These are phyloP conservation scores for Helianthus tuberosus DNA, from an alignment of 129 eudicot species.

Conservation along the genomic window DNA sequence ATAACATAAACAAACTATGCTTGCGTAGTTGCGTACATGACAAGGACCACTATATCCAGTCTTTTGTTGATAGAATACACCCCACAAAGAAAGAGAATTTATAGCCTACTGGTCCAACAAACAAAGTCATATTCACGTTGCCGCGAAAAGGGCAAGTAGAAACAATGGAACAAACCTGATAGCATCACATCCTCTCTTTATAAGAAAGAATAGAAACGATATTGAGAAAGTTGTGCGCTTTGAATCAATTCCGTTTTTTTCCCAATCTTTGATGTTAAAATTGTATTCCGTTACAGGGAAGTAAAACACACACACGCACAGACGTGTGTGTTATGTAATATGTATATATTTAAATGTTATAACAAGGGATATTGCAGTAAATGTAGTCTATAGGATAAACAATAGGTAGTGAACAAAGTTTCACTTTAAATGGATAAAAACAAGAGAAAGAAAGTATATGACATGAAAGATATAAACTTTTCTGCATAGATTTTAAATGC, in stretches of 20 bases:
- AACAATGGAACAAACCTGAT: slow-evolving; percentile 23
- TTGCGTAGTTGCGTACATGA: not conserved
- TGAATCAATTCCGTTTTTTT: slow-evolving; percentile 21
- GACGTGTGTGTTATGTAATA: not conserved
- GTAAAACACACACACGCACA: not conserved
- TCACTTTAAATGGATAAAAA: not conserved
- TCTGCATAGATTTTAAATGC: slow-evolving; percentile 18
- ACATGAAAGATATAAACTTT: slow-evolving; percentile 10
- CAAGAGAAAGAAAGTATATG: slow-evolving; percentile 11
- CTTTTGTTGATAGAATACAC: not conserved
- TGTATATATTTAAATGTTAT: not conserved
- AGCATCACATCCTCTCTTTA: slow-evolving; percentile 11
- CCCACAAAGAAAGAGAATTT: not conserved
- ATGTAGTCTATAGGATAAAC: not conserved
- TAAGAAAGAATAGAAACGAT: slow-evolving; percentile 8
- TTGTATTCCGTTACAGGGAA: slow-evolving; percentile 4
- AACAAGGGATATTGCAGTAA: slow-evolving; percentile 2
- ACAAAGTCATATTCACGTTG: slow-evolving; percentile 21
- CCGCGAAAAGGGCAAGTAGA: not conserved
- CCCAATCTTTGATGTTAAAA: slow-evolving; percentile 1
- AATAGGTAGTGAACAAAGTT: slow-evolving; percentile 12
- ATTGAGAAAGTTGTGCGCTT: not conserved
- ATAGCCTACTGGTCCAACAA: slow-evolving; percentile 20
- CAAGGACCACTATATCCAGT: not conserved
- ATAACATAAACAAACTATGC: too few species aligned